Evolutionary conservation across 225 moss, liverwort and hornwort species (phyloP).

Genomic region (Asterella californica): DNA sequence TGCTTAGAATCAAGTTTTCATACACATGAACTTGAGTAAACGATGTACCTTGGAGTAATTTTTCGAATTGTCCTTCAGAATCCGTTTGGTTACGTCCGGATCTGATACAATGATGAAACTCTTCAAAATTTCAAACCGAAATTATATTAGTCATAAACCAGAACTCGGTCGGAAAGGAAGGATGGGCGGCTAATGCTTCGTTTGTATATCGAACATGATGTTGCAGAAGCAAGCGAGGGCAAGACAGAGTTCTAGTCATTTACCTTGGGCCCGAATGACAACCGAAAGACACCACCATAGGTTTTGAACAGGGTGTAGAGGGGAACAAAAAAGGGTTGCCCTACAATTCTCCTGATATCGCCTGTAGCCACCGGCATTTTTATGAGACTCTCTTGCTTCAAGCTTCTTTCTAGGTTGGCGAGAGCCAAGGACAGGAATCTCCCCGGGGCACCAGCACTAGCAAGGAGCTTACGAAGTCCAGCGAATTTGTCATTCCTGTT

Average conservation of each 20-base stretch:
- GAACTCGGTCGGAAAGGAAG: not conserved
- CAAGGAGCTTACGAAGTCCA: constrained; percentile 34
- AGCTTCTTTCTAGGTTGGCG: constrained; percentile 46
- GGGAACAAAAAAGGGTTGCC: constrained; percentile 81
- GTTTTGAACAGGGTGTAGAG: constrained; percentile 59
- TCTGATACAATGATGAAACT: constrained; percentile 80
- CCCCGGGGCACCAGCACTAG: constrained; percentile 47
- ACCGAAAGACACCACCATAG: constrained; percentile 78
- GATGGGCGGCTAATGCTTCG: not conserved
- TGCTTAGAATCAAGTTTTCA: not conserved
- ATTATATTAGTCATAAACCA: not conserved
- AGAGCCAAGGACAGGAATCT: constrained; percentile 51
- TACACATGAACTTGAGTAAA: not conserved
- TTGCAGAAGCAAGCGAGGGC: not conserved
- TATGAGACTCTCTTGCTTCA: constrained; percentile 35
- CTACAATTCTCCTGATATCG: constrained; percentile 55
- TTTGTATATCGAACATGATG: not conserved
- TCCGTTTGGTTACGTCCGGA: constrained; percentile 52
- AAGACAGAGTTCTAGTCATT: not conserved
- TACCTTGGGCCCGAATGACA: constrained; percentile 87
- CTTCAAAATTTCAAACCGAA: constrained; percentile 35
- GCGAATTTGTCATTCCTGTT: constrained; percentile 14
- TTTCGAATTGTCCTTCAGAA: constrained; percentile 79
- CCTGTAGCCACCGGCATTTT: constrained; percentile 70
- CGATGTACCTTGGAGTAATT: constrained; percentile 67